Evolutionary conservation across 305 asterid genomes (phyloP).

Genomic region (Vinca major): DNA sequence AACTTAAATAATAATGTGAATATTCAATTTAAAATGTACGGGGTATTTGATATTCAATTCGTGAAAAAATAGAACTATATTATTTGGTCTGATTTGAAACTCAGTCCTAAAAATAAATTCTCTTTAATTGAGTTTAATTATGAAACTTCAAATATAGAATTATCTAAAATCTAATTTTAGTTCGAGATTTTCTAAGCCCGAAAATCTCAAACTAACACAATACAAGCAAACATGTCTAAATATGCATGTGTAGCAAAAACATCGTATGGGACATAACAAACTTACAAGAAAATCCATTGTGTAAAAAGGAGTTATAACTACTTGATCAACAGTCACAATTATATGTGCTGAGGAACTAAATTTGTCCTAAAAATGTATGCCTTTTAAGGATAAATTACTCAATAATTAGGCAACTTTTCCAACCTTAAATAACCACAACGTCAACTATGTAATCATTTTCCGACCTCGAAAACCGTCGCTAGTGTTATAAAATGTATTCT

Average conservation of each 20-base stretch:
- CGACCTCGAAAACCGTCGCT: not conserved
- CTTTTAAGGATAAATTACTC: not conserved
- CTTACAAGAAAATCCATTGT: not conserved
- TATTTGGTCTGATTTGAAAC: no score
- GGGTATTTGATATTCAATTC: no score
- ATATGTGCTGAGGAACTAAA: not conserved
- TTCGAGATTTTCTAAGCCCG: no score
- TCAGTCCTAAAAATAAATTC: no score
- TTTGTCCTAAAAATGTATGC: not conserved
- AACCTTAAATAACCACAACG: conserved; percentile 12
- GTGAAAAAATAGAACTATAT: no score
- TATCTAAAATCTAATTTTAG: no score
- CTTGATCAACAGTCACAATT: not conserved
- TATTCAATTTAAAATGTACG: no score
- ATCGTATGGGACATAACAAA: not conserved
- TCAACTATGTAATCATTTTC: not conserved
- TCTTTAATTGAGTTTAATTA: no score
- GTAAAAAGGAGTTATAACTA: not conserved
- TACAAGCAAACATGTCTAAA: not conserved
- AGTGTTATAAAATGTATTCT: conserved; percentile 6
- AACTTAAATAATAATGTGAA: no score
- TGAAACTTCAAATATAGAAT: no score
- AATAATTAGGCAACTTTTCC: not conserved
- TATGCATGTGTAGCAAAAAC: not conserved
- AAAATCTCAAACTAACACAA: not conserved